phyloP scores from a whole-genome alignment of 352 stramenopile species.

The Phytopythium ostracodes region DNA sequence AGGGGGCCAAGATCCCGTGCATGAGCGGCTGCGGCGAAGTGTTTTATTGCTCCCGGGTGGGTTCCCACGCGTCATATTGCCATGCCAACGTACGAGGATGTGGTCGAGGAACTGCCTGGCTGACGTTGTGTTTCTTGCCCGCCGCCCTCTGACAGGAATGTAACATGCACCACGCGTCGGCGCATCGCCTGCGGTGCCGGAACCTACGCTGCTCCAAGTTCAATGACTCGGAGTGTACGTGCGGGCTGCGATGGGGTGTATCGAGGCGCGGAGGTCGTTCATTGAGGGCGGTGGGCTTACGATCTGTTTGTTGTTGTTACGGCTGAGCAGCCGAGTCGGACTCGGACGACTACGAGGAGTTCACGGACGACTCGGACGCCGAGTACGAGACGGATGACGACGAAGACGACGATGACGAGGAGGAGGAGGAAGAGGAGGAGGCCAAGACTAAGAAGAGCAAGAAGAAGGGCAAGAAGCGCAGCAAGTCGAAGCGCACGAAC shows the following conservation, averaged over 20 bases:
- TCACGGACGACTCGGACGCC: slow-evolving; percentile 51
- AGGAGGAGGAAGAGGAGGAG: slow-evolving; percentile 64
- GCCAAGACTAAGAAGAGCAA: slow-evolving; percentile 56
- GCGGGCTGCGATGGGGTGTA: background rate
- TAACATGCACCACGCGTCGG: slow-evolving; percentile 85
- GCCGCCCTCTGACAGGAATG: slow-evolving; percentile 55
- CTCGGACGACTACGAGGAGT: slow-evolving; percentile 60
- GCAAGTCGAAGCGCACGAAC: slow-evolving; percentile 41
- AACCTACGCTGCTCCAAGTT: slow-evolving; percentile 88
- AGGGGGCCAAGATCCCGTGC: slow-evolving; percentile 81
- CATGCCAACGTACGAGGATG: too few species aligned
- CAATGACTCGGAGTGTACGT: slow-evolving; percentile 85
- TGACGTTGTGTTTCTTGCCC: background rate
- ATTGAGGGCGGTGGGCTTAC: background rate
- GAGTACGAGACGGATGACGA: slow-evolving; percentile 64
- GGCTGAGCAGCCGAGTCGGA: slow-evolving; percentile 50
- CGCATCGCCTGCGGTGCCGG: slow-evolving; percentile 80
- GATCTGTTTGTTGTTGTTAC: slow-evolving; percentile 2
- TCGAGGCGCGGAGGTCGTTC: background rate
- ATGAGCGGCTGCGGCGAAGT: slow-evolving; percentile 84
- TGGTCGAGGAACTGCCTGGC: background rate
- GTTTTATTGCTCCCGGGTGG: slow-evolving; percentile 85
- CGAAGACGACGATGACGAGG: slow-evolving; percentile 51
- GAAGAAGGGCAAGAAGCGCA: slow-evolving; percentile 38
- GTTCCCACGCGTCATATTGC: slow-evolving; percentile 4